Conservation (phyloP, 2,329 filamentous ascomycete genomes). For the Aspergillus flavus region DNA sequence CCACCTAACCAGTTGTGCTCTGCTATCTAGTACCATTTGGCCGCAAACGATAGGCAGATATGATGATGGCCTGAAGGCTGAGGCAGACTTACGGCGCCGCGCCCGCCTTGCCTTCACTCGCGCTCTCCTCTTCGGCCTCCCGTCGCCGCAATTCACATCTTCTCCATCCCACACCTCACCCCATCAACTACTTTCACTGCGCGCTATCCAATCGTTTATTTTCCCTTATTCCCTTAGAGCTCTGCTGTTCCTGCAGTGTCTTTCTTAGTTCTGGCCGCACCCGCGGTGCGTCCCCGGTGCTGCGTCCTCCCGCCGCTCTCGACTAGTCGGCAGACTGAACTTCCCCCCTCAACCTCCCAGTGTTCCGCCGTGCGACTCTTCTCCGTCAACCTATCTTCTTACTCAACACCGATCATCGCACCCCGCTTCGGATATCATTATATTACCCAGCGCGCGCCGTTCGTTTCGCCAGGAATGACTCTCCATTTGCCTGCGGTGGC, state of each 20-base stretch:
- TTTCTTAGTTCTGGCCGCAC: conserved; percentile 13
- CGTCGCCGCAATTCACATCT: conserved; percentile 16
- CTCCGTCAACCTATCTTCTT: conserved; percentile 27
- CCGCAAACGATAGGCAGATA: conserved; percentile 24
- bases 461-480: conserved; percentile 44
- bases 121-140: conserved; percentile 19
- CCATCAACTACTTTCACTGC: conserved; percentile 5
- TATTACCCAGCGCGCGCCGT: conserved; percentile 28
- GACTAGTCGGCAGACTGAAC: conserved; percentile 25
- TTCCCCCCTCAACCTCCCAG: conserved; percentile 26
- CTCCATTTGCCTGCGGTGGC: conserved; percentile 38
- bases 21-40: background rate
- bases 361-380: conserved; percentile 26
- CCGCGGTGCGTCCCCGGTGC: conserved; percentile 22
- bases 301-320: conserved; percentile 22
- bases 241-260: background rate
- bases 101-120: conserved; percentile 10
- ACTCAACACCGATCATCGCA: conserved; percentile 21
- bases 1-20: background rate
- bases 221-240: conserved; percentile 1
- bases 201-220: conserved; percentile 13
- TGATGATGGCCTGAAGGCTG: conserved; percentile 15
- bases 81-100: conserved; percentile 11
- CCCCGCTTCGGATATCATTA: conserved; percentile 23
- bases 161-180: conserved; percentile 6